phyloP scores from a whole-genome alignment of 208 protist genomes.

The Wallacemonas rigidus region DNA sequence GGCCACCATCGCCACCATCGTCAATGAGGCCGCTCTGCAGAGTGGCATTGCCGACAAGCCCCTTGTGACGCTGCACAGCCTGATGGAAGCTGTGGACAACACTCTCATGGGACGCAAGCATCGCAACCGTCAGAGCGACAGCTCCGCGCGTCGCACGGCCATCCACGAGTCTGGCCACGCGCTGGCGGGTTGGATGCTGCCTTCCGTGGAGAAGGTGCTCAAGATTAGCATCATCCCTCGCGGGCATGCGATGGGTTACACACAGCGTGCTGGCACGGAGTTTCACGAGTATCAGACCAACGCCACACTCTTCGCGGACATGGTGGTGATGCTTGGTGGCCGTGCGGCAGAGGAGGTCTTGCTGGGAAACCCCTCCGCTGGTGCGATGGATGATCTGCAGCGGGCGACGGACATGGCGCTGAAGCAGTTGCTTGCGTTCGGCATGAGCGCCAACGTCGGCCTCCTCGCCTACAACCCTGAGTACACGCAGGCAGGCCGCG shows the following conservation, averaged over 20 bases:
- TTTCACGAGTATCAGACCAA: constrained; percentile 90
- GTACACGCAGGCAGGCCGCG: constrained; percentile 75
- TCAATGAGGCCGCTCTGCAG: constrained; percentile 96
- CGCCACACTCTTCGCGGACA: constrained; percentile 82
- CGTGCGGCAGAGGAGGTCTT: constrained; percentile 88
- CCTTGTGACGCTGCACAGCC: constrained; percentile 58
- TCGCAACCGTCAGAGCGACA: constrained; percentile 72
- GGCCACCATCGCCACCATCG: constrained; percentile 96
- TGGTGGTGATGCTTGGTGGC: constrained; percentile 87
- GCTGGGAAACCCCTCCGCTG: constrained; percentile 85
- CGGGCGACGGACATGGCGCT: constrained; percentile 81
- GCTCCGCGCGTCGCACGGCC: constrained; percentile 64
- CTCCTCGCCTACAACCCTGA: constrained; percentile 84
- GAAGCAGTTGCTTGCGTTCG: constrained; percentile 84
- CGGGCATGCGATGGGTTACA: constrained; percentile 85
- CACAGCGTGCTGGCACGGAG: constrained; percentile 83
- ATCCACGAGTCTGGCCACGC: constrained; percentile 80
- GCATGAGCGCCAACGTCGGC: constrained; percentile 78
- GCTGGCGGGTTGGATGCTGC: constrained; percentile 79
- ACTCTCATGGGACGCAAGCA: constrained; percentile 83
- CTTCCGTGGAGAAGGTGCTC: constrained; percentile 65
- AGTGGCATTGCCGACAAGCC: constrained; percentile 82
- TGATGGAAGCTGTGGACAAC: constrained; percentile 86
- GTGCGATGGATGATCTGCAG: constrained; percentile 90
- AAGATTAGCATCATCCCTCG: constrained; percentile 88